Percentiles rank a stretch among this genome's conserved stretches.
Evolutionary conservation across 768 basidiomycete species (phyloP).

Genomic region (Tulasnella sp.): DNA sequence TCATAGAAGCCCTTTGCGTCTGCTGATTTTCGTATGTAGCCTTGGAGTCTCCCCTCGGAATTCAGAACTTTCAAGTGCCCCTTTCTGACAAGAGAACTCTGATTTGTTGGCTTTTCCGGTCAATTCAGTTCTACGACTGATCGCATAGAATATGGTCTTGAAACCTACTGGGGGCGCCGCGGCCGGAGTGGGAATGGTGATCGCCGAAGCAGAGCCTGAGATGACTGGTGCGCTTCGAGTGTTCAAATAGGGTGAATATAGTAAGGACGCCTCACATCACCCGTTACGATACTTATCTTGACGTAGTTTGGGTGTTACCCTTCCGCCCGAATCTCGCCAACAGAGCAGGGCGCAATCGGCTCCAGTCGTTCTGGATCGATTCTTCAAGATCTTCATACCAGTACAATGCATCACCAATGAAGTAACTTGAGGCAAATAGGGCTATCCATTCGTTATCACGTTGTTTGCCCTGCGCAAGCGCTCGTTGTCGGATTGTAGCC

Average conservation of each 20-base stretch:
- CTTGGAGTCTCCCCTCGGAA: not conserved
- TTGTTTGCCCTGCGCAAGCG: not conserved
- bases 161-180: not conserved
- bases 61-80: not conserved
- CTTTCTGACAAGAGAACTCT: not conserved
- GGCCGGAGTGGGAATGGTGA: not conserved
- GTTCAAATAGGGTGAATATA: no score
- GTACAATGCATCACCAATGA: constrained; percentile 1
- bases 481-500: not conserved
- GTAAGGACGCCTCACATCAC: no score
- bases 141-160: no score
- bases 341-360: not conserved
- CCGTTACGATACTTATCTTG: not conserved
- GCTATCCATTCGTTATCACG: constrained; percentile 8
- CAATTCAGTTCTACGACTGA: no score
- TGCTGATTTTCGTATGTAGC: not conserved
- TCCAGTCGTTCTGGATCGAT: not conserved
- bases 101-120: no score
- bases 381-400: constrained; percentile 8
- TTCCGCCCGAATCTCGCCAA: not conserved
- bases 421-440: not conserved
- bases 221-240: not conserved
- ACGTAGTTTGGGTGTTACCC: not conserved
- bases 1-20: not conserved
- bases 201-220: not conserved